phyloP scores from a whole-genome alignment of 83 land plant genomes.

The Diphasiastrum complanatum region DNA sequence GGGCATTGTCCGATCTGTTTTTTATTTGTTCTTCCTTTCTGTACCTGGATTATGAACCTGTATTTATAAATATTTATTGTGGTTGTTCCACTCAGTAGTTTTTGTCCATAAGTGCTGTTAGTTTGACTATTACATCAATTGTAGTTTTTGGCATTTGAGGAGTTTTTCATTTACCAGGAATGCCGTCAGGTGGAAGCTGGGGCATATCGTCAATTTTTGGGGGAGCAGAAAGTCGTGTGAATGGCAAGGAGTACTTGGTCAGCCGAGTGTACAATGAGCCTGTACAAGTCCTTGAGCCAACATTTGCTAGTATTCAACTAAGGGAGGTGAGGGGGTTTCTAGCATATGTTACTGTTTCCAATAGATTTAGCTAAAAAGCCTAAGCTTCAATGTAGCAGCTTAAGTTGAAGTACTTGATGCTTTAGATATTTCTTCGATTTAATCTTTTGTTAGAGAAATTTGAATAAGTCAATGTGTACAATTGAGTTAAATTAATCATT shows the following conservation, averaged over 20 bases:
- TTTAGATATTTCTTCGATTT: too few species aligned
- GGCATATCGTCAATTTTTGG: slow-evolving; percentile 90
- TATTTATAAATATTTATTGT: background rate
- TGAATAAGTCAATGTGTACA: too few species aligned
- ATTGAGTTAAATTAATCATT: too few species aligned
- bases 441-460: too few species aligned
- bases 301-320: slow-evolving; percentile 30
- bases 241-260: slow-evolving; percentile 19
- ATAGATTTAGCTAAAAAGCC: too few species aligned
- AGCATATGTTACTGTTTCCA: too few species aligned
- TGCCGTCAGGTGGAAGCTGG: slow-evolving; percentile 48
- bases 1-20: too few species aligned
- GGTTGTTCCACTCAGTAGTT: background rate
- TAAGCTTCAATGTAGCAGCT: too few species aligned
- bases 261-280: slow-evolving; percentile 18
- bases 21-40: too few species aligned
- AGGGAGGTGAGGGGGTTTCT: slow-evolving; percentile 24
- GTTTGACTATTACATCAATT: slow-evolving; percentile 8
- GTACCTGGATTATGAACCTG: too few species aligned
- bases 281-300: slow-evolving; percentile 17
- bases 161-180: background rate
- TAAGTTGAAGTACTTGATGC: too few species aligned
- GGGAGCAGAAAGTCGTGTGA: slow-evolving; percentile 27
- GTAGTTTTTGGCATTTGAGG: background rate
- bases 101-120: slow-evolving; percentile 13